phyloP scores from a whole-genome alignment of 352 stramenopile genomes.

The Phytophthora fragariaefolia region DNA sequence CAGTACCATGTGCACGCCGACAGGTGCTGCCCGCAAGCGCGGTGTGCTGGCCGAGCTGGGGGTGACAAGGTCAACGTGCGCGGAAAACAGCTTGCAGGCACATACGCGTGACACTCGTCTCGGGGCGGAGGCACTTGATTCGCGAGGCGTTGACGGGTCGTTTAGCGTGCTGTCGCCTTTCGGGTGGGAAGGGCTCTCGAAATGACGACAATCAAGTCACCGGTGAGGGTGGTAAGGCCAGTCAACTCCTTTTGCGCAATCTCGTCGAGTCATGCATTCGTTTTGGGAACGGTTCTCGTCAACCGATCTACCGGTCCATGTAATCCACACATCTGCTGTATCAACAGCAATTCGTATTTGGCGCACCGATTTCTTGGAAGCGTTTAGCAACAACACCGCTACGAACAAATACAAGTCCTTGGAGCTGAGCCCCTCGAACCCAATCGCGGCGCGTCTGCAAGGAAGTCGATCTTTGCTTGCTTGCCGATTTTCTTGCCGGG shows the following conservation, averaged over 20 bases:
- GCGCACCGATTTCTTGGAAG: too few species aligned
- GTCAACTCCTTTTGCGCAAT: not conserved
- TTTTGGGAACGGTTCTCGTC: too few species aligned
- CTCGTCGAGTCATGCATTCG: not conserved
- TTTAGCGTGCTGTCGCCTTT: constrained; percentile 5
- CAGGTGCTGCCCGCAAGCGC: constrained; percentile 33
- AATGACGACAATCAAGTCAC: constrained; percentile 6
- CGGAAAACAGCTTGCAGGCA: constrained; percentile 40
- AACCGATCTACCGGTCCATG: too few species aligned
- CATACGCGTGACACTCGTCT: constrained; percentile 29
- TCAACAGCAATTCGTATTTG: too few species aligned
- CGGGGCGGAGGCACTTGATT: constrained; percentile 32
- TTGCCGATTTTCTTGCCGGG: not conserved
- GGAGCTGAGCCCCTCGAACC: too few species aligned
- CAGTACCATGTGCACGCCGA: constrained; percentile 24
- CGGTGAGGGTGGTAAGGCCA: constrained; percentile 4
- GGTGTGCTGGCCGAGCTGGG: not conserved
- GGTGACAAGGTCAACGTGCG: constrained; percentile 24
- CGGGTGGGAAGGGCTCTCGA: constrained; percentile 12
- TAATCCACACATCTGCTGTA: too few species aligned
- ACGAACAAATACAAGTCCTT: too few species aligned
- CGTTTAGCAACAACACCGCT: too few species aligned
- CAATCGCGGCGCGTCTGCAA: not conserved
- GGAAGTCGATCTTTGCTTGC: not conserved
- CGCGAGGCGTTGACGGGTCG: constrained; percentile 27